phyloP scores from a whole-genome alignment of 2,329 filamentous ascomycete species.

The Colletotrichum sp. region DNA sequence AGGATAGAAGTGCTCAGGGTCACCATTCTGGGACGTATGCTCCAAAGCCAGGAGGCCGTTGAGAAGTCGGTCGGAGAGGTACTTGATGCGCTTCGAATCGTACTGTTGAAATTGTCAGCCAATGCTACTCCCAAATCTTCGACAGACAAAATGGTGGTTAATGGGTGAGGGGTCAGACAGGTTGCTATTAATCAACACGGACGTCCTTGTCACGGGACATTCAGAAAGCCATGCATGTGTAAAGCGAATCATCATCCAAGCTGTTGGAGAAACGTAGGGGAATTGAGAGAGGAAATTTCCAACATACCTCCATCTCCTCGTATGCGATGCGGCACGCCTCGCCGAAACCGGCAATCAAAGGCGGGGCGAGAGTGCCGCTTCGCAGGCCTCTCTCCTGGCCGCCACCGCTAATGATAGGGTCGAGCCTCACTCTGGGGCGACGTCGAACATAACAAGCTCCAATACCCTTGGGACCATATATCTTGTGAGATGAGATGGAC shows the following conservation, averaged over 20 bases:
- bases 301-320: constrained; percentile 86
- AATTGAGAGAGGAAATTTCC: constrained; percentile 7
- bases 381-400: constrained; percentile 94
- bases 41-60: constrained; percentile 87
- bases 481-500: constrained; percentile 99
- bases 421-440: constrained; percentile 89
- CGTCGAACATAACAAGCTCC: constrained; percentile 95
- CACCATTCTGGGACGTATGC: constrained; percentile 91
- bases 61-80: constrained; percentile 82
- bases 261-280: constrained; percentile 19
- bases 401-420: constrained; percentile 94
- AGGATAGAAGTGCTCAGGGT: constrained; percentile 83
- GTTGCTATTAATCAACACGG: constrained; percentile 70
- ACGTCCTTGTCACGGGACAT: constrained; percentile 66
- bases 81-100: constrained; percentile 83
- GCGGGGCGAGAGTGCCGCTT: constrained; percentile 91
- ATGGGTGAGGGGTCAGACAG: constrained; percentile 58
- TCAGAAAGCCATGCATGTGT: constrained; percentile 93
- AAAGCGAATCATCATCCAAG: constrained; percentile 78
- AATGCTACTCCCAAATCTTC: not conserved
- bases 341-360: constrained; percentile 89
- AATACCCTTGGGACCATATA: constrained; percentile 97
- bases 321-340: constrained; percentile 93
- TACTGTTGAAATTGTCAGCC: constrained; percentile 63
- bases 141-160: not conserved